Conservation (phyloP, 2,329 filamentous ascomycete species). For the Aspergillus sclerotialis region DNA sequence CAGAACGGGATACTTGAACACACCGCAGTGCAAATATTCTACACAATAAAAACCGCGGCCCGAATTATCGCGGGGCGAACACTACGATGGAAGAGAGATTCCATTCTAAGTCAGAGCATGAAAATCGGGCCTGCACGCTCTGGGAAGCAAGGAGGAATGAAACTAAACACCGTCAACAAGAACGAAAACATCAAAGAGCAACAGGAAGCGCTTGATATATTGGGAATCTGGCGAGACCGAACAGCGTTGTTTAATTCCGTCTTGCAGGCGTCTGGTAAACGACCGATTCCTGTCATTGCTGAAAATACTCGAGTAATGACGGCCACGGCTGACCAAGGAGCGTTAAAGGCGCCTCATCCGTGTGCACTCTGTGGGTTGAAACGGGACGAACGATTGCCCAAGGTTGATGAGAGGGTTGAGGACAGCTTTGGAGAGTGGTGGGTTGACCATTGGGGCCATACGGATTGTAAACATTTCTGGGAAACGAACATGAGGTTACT, state of each 20-base stretch:
- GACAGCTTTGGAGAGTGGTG: constrained; percentile 98
- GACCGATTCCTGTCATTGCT: constrained; percentile 60
- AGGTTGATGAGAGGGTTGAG: constrained; percentile 68
- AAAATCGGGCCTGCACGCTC: constrained; percentile 68
- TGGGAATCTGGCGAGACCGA: constrained; percentile 66
- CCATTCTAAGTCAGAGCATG: constrained; percentile 77
- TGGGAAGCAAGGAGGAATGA: constrained; percentile 76
- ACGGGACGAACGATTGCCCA: constrained; percentile 72
- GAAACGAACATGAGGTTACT: constrained; percentile 64
- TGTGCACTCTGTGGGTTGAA: constrained; percentile 85
- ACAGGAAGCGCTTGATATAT: constrained; percentile 71
- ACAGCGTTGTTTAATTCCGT: constrained; percentile 68
- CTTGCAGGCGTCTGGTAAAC: constrained; percentile 28
- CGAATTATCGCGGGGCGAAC: constrained; percentile 79
- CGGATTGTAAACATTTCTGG: constrained; percentile 80
- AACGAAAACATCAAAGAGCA: constrained; percentile 76
- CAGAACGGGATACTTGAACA: constrained; percentile 20
- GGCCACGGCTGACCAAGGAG: constrained; percentile 57
- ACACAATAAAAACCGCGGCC: constrained; percentile 53
- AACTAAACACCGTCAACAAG: constrained; percentile 78
- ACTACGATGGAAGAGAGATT: constrained; percentile 84
- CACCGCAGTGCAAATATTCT: constrained; percentile 19
- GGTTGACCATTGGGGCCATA: constrained; percentile 80
- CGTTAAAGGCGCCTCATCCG: constrained; percentile 62
- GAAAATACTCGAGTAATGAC: constrained; percentile 62